phyloP scores from a whole-genome alignment of 2,329 filamentous ascomycete species.

The Sarocladium brachiariae region DNA sequence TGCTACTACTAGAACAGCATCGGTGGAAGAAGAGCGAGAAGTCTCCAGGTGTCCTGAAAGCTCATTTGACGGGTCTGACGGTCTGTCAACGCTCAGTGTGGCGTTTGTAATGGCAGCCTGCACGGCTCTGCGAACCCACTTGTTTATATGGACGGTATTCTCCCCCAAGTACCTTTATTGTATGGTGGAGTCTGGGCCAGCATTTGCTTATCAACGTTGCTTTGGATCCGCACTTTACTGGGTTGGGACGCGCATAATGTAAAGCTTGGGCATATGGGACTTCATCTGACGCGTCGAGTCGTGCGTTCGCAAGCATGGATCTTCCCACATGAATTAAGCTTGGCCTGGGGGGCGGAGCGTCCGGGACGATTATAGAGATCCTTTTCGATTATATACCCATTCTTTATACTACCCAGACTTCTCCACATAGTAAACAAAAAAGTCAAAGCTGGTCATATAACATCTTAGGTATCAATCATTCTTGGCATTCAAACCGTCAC shows the following conservation, averaged over 20 bases:
- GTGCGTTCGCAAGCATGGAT: no score
- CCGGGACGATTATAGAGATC: background rate
- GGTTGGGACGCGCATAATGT: slow-evolving; percentile 29
- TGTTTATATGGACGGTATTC: slow-evolving; percentile 99
- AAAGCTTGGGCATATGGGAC: no score
- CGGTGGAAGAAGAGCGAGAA: slow-evolving; percentile 11
- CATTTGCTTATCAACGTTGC: slow-evolving; percentile 68
- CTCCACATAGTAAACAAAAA: slow-evolving; percentile 9
- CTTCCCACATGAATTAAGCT: no score
- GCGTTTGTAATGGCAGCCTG: slow-evolving; percentile 83
- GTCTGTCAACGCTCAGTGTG: slow-evolving; percentile 60
- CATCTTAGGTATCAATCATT: background rate
- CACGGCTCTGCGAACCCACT: slow-evolving; percentile 72
- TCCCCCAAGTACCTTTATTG: slow-evolving; percentile 93
- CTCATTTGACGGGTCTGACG: slow-evolving; percentile 60
- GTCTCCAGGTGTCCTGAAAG: slow-evolving; percentile 28
- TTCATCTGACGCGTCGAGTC: no score
- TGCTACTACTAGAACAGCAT: slow-evolving; percentile 43
- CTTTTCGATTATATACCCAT: background rate
- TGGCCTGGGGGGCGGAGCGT: background rate
- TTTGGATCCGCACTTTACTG: slow-evolving; percentile 53
- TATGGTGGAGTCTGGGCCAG: slow-evolving; percentile 80
- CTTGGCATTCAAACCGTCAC: background rate
- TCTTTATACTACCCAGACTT: slow-evolving; percentile 8
- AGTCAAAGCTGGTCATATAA: background rate